Conservation (phyloP, 2,329 filamentous ascomycete genomes). For the Epichloe hybrida region DNA sequence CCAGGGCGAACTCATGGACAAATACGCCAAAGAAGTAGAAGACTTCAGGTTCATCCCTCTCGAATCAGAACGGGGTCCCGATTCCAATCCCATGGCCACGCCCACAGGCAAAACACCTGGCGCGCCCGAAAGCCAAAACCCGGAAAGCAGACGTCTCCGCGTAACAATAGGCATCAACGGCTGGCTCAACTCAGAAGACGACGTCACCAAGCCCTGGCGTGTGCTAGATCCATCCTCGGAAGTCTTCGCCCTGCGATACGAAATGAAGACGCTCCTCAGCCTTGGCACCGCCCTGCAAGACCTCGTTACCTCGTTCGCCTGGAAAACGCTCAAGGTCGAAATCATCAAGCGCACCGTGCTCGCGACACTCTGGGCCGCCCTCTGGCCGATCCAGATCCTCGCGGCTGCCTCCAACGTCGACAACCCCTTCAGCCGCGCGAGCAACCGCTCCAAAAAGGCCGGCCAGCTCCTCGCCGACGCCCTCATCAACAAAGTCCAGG, state of each 20-base stretch:
- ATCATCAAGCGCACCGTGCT: constrained; percentile 62
- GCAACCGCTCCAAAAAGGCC: constrained; percentile 65
- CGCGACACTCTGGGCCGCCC: constrained; percentile 50
- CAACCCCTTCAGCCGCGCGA: constrained; percentile 70
- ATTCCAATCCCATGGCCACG: not conserved
- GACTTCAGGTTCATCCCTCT: constrained; percentile 72
- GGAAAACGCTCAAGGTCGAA: constrained; percentile 58
- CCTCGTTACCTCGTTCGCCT: constrained; percentile 63
- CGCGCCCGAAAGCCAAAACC: constrained; percentile 6
- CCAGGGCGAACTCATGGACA: constrained; percentile 68
- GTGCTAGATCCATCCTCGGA: constrained; percentile 55
- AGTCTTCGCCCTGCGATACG: constrained; percentile 73
- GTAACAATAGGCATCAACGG: constrained; percentile 81
- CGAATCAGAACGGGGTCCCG: constrained; percentile 28
- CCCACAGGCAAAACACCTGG: not conserved
- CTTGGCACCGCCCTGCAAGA: constrained; percentile 61
- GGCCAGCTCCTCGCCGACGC: constrained; percentile 70
- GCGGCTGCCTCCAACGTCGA: constrained; percentile 57
- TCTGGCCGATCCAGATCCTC: constrained; percentile 58
- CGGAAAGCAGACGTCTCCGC: constrained; percentile 42
- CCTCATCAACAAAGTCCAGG: constrained; percentile 67
- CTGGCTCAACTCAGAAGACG: constrained; percentile 64
- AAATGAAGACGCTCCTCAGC: constrained; percentile 62
- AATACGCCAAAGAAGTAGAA: constrained; percentile 75
- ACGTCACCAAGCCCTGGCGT: constrained; percentile 69